A percentile compares a stretch with the other conserved stretches of the same genome.
Evolutionary conservation across 2,329 filamentous ascomycete species (phyloP).

Genomic region (Penicillium sp.): DNA sequence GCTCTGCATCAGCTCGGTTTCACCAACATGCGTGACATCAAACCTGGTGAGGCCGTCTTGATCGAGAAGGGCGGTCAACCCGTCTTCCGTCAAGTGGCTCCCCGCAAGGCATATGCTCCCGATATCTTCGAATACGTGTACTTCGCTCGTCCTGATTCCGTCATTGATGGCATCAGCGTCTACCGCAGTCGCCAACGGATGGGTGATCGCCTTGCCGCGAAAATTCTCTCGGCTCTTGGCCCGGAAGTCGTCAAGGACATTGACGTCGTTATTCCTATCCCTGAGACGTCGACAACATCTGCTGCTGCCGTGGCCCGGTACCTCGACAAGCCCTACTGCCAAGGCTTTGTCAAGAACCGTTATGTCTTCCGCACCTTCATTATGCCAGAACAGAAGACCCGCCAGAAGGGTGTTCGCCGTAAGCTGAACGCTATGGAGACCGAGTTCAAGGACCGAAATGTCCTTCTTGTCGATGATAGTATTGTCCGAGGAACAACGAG

Average conservation of each 20-base stretch:
- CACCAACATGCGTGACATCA: conserved; percentile 73
- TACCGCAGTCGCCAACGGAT: conserved; percentile 84
- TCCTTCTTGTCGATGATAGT: conserved; percentile 86
- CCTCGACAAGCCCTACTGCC: conserved; percentile 76
- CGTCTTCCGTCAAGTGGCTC: conserved; percentile 75
- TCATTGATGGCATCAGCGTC: conserved; percentile 87
- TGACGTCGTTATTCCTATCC: conserved; percentile 80
- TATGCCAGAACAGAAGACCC: conserved; percentile 78
- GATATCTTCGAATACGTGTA: conserved; percentile 91
- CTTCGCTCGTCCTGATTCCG: conserved; percentile 79
- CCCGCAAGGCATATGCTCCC: conserved; percentile 72
- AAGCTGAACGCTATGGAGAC: conserved; percentile 87
- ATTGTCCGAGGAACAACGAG: conserved; percentile 87
- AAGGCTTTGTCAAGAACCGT: conserved; percentile 86
- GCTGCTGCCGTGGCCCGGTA: conserved; percentile 76
- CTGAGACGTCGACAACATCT: conserved; percentile 81
- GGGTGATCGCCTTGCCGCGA: conserved; percentile 79
- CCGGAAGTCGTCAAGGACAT: conserved; percentile 74
- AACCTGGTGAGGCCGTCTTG: conserved; percentile 84
- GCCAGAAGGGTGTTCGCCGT: conserved; percentile 84
- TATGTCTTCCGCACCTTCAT: conserved; percentile 90
- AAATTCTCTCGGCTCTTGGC: conserved; percentile 70
- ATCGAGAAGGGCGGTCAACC: conserved; percentile 77
- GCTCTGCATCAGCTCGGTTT: conserved; percentile 83
- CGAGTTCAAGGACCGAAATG: conserved; percentile 80